Conservation (phyloP, 768 basidiomycete genomes). For the Coprinopsis marcescibilis region DNA sequence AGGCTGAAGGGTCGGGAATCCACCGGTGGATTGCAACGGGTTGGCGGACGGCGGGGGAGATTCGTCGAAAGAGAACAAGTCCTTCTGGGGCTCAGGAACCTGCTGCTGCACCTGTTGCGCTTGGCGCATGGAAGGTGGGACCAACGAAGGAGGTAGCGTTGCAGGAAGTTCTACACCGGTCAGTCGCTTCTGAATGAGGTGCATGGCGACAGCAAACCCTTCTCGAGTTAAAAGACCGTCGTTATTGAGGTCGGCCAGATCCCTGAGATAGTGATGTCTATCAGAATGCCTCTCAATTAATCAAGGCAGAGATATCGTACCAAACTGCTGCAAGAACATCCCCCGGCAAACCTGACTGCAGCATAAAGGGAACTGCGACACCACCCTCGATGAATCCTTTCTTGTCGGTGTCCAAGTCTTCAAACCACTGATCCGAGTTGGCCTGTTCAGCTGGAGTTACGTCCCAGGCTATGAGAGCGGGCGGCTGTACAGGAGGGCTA, state of each 20-base stretch:
- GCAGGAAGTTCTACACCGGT: slow-evolving; percentile 72
- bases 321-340: slow-evolving; percentile 87
- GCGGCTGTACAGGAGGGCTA: slow-evolving; percentile 2
- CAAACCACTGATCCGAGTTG: slow-evolving; percentile 72
- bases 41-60: slow-evolving; percentile 42
- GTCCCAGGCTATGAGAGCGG: slow-evolving; percentile 57
- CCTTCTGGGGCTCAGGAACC: slow-evolving; percentile 38
- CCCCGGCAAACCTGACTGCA: slow-evolving; percentile 80
- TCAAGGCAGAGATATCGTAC: slow-evolving; percentile 49
- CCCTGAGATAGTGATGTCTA: slow-evolving; percentile 47
- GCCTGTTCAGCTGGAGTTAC: slow-evolving; percentile 78
- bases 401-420: slow-evolving; percentile 68
- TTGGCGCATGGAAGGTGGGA: slow-evolving; percentile 78
- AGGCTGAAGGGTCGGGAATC: slow-evolving; percentile 23
- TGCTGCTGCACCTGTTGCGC: slow-evolving; percentile 35
- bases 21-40: slow-evolving; percentile 34
- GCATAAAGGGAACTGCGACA: slow-evolving; percentile 92
- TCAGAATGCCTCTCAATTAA: not conserved
- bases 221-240: slow-evolving; percentile 85
- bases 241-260: slow-evolving; percentile 84
- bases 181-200: slow-evolving; percentile 85
- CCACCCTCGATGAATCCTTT: slow-evolving; percentile 87
- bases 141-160: slow-evolving; percentile 61
- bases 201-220: slow-evolving; percentile 93
- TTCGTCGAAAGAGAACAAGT: slow-evolving; percentile 51